Conservation (phyloP, 2,329 filamentous ascomycete genomes). For the Stagonosporopsis rhizophila region DNA sequence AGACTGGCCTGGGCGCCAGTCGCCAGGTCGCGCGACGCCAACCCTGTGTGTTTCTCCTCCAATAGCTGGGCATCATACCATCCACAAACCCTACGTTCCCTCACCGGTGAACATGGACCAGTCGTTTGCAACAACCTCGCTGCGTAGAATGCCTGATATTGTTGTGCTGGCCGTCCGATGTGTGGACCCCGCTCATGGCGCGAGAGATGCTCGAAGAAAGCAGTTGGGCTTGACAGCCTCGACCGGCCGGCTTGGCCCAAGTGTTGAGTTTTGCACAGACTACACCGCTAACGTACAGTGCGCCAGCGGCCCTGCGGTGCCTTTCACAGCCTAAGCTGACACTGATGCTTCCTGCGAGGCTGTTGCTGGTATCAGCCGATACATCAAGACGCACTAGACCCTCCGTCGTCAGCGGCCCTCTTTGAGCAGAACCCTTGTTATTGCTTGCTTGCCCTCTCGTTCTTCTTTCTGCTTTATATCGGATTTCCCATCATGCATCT, state of each 20-base stretch:
- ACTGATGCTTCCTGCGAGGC: constrained; percentile 1
- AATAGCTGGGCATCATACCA: constrained; percentile 23
- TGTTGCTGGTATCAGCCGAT: constrained; percentile 17
- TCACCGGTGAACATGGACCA: constrained; percentile 30
- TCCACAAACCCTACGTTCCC: constrained; percentile 22
- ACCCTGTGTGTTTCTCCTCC: constrained; percentile 28
- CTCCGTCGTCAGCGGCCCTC: constrained; percentile 22
- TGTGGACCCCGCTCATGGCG: constrained; percentile 36
- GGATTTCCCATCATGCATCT: constrained; percentile 29
- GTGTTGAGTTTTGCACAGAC: neutral
- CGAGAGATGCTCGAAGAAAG: constrained; percentile 29
- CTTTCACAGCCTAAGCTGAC: constrained; percentile 26
- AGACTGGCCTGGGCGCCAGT: constrained; percentile 15
- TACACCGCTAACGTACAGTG: constrained; percentile 1
- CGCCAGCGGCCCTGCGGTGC: constrained; percentile 21
- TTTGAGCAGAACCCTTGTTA: constrained; percentile 23
- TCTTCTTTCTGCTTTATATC: constrained; percentile 21
- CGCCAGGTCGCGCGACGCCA: constrained; percentile 11
- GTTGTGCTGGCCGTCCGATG: constrained; percentile 4
- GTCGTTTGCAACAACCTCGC: constrained; percentile 19
- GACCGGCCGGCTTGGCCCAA: constrained; percentile 6
- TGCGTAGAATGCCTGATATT: constrained; percentile 20
- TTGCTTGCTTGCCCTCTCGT: constrained; percentile 11
- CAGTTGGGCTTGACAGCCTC: constrained; percentile 17
- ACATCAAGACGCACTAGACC: constrained; percentile 22